phyloP scores from a whole-genome alignment of 1,139 yeast species.

The Kurtzmaniella natalensis region DNA sequence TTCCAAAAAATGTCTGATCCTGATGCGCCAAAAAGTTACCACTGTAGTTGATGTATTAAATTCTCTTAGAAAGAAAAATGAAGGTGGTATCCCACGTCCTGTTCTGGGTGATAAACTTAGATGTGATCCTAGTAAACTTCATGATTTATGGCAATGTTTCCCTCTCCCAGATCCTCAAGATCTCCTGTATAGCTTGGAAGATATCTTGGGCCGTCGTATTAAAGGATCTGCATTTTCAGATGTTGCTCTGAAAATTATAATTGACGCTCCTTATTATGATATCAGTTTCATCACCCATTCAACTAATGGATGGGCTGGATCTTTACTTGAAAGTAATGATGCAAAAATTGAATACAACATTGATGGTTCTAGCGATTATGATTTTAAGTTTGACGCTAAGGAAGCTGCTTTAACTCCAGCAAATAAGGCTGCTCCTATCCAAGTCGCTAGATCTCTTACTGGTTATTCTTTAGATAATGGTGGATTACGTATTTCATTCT shows the following conservation, averaged over 20 bases:
- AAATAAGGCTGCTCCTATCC: slow-evolving; percentile 54
- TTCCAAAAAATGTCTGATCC: slow-evolving; percentile 40
- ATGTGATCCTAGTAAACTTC: slow-evolving; percentile 63
- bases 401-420: slow-evolving; percentile 33
- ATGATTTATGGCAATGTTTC: slow-evolving; percentile 69
- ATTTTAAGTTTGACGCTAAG: slow-evolving; percentile 33
- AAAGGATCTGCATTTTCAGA: slow-evolving; percentile 59
- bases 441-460: slow-evolving; percentile 79
- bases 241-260: slow-evolving; percentile 39
- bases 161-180: slow-evolving; percentile 59
- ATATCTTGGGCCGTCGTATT: slow-evolving; percentile 66
- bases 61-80: slow-evolving; percentile 52
- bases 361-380: slow-evolving; percentile 26
- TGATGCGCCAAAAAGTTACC: slow-evolving; percentile 68
- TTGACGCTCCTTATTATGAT: slow-evolving; percentile 46
- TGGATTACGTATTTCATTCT: slow-evolving; percentile 75
- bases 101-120: slow-evolving; percentile 59
- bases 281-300: slow-evolving; percentile 21
- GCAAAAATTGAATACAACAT: slow-evolving; percentile 21
- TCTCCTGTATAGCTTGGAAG: slow-evolving; percentile 51
- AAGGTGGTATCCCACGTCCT: slow-evolving; percentile 79
- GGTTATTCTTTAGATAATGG: slow-evolving; percentile 92
- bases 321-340: slow-evolving; percentile 1
- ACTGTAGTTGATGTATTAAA: slow-evolving; percentile 72
- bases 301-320: not conserved